Conservation (phyloP, 2,329 filamentous ascomycete genomes). For the Ascocoryne sarcoides region DNA sequence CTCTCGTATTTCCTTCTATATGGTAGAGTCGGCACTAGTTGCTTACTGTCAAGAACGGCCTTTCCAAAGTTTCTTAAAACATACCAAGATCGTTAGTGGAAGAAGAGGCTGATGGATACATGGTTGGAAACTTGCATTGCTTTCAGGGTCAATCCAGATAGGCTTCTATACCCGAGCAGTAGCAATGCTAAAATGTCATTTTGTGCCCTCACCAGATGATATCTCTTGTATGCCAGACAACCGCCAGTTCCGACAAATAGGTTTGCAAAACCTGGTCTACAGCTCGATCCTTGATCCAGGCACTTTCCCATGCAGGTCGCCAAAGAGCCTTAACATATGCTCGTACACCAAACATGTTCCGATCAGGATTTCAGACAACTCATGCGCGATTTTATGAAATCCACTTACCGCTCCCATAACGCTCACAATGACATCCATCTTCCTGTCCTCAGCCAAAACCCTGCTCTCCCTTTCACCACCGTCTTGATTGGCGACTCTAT, state of each 20-base stretch:
- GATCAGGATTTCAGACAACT: no score
- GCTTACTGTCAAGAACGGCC: constrained; percentile 16
- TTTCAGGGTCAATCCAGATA: no score
- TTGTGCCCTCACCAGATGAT: constrained; percentile 6
- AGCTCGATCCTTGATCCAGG: constrained; percentile 4
- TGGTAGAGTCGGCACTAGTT: constrained; percentile 7
- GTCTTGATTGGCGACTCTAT: constrained; percentile 10
- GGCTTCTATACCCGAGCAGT: no score
- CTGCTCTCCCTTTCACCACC: background rate
- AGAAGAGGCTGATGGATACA: no score
- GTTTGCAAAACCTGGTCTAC: constrained; percentile 3
- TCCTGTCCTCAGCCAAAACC: constrained; percentile 2
- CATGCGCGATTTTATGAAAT: no score
- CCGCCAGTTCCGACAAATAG: constrained; percentile 7
- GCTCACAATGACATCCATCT: constrained; percentile 3
- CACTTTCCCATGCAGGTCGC: constrained; percentile 6
- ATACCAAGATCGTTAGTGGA: constrained; percentile 8
- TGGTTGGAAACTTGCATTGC: no score
- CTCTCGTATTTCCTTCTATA: constrained; percentile 7
- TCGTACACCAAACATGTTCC: no score
- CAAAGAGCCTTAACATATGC: constrained; percentile 5
- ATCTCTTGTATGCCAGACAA: constrained; percentile 9
- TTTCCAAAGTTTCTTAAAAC: constrained; percentile 16
- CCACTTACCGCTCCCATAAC: constrained; percentile 3
- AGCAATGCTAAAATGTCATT: no score